Conservation (phyloP, 768 basidiomycete species). For the Russula sp. region DNA sequence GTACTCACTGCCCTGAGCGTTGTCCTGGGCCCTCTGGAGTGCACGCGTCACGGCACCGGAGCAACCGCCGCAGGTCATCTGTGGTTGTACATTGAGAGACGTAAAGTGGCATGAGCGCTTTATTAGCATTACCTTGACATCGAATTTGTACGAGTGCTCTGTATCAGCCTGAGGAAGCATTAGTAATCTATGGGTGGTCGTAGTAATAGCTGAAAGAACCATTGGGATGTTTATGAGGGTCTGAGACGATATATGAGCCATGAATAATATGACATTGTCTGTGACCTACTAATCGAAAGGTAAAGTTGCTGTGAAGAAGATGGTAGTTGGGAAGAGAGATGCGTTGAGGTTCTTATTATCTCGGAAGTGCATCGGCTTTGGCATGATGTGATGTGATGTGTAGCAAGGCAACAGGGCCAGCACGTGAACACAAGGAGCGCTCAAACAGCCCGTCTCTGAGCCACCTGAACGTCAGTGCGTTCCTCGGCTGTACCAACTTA, state of each 20-base stretch:
- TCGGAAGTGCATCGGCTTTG: too few relatives aligned
- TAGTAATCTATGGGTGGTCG: not conserved
- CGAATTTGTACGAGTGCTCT: constrained; percentile 60
- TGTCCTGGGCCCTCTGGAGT: constrained; percentile 55
- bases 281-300: not conserved
- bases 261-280: not conserved
- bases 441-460: too few relatives aligned
- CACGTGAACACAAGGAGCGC: not conserved
- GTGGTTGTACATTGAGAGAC: not conserved
- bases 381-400: too few relatives aligned
- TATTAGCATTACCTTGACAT: constrained; percentile 60
- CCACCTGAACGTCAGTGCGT: not conserved
- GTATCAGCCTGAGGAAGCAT: constrained; percentile 12
- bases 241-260: not conserved
- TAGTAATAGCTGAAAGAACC: not conserved
- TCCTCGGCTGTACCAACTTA: not conserved
- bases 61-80: constrained; percentile 89
- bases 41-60: constrained; percentile 76
- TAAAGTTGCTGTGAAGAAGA: not conserved
- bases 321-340: constrained; percentile 8
- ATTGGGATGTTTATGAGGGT: constrained; percentile 1
- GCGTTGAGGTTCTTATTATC: not conserved
- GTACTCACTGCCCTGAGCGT: not conserved
- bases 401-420: not conserved
- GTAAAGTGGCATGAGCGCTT: not conserved